Evolutionary conservation across 768 basidiomycete genomes (phyloP), one percentile per base, ranked within the genome.

Genomic region (Cystobasidium onofrii): DNA sequence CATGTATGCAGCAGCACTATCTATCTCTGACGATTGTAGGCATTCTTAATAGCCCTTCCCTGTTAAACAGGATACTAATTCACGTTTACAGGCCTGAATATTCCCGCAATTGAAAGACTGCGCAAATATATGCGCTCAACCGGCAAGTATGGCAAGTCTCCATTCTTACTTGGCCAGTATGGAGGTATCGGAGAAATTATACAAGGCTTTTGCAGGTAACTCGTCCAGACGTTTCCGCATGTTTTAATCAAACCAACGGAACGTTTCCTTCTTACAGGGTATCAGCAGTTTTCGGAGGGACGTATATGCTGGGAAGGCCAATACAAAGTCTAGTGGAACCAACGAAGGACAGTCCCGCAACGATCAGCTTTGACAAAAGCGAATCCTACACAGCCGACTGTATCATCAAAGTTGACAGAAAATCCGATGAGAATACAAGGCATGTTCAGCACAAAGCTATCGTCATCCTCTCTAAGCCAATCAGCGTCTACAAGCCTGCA

Each of bases 81-180:
- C 3, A 29, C 23, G 36, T 54, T n/a, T 10, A 17, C 77, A 92
- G 93, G 94, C 61, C 81, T 84, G 1, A 87, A 89, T 1, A 78
- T 86, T 13, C 84, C 85, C 1, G 86, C 89, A 1, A 81, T 98
- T 13, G 80, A 81, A 33, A 87, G 92, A 12, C 82, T 93, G n/a
- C 86, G 87, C 13, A 82, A 84, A 31, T 93, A 91, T 80, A 83
- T 96, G 17, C 86, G 84, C 52, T 91, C 92, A 0, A 82, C 87
- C 20, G 93, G 95, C 4, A 85, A 91, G 44, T 96, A 95, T 78
- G 94, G 94, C 81, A 85, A 80, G 27, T 88, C 88, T 0, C 87
- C 93, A 2, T 97, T 94, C 82, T 85, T 98, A 15, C 84, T 97
- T 20, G 91, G 91, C 0, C 91, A 95, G 76, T 97, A 95, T 80